Evolutionary conservation across 345 rosid species (phyloP).

Genomic region (Barbarea vulgaris): DNA sequence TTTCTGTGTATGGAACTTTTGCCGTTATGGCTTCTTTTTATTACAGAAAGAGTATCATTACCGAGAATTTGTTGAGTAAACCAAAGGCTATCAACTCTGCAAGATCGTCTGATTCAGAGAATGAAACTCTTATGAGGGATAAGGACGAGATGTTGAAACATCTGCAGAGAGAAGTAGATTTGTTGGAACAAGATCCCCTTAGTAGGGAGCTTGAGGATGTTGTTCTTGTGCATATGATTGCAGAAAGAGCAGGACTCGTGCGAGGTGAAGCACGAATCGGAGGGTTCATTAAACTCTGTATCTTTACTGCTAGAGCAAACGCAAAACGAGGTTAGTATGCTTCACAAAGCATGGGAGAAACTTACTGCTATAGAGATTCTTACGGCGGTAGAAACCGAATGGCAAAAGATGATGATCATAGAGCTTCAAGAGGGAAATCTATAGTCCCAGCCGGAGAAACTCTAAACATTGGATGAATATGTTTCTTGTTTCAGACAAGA

Average conservation of each 20-base stretch:
- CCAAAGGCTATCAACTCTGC: constrained; percentile 47
- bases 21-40: background rate
- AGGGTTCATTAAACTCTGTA: constrained; percentile 45
- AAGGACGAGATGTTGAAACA: constrained; percentile 55
- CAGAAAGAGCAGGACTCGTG: constrained; percentile 52
- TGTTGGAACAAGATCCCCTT: too few species aligned
- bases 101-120: constrained; percentile 45
- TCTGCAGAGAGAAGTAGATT: constrained; percentile 48
- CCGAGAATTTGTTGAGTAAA: constrained; percentile 38
- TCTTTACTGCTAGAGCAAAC: constrained; percentile 60
- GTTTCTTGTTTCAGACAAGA: constrained; percentile 43
- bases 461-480: constrained; percentile 46
- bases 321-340: constrained; percentile 49
- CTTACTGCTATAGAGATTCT: constrained; percentile 62
- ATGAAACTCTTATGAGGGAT: constrained; percentile 46
- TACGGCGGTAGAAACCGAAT: constrained; percentile 66
- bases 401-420: constrained; percentile 58
- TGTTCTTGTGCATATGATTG: constrained; percentile 47
- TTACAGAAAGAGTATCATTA: background rate
- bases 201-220: too few species aligned
- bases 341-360: constrained; percentile 64
- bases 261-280: constrained; percentile 43
- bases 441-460: constrained; percentile 44
- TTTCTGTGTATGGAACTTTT: background rate
- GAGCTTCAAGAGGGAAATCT: constrained; percentile 64